Percentiles rank a stretch among this genome's conserved stretches.
Evolutionary conservation across 371 early-diverging fungal genomes (phyloP).

Genomic region (Batrachochytrium dendrobatidis): DNA sequence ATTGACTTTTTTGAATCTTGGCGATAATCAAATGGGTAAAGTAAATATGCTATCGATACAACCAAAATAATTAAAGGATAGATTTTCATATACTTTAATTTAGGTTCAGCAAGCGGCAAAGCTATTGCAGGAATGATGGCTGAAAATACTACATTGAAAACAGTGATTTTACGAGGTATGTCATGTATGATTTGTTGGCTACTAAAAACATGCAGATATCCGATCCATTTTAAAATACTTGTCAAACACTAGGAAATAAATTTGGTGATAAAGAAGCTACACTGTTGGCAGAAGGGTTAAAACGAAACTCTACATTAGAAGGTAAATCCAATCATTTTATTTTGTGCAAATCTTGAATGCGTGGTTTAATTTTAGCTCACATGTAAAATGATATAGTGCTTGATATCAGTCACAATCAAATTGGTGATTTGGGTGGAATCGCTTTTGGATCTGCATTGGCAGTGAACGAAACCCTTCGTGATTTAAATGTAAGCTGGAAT

Average conservation of each 20-base stretch:
- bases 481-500: constrained; percentile 31
- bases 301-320: constrained; percentile 33
- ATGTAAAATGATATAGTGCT: constrained; percentile 20
- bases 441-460: constrained; percentile 32
- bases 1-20: constrained; percentile 24
- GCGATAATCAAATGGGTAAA: constrained; percentile 31
- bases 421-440: constrained; percentile 40
- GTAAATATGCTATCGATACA: too few relatives aligned
- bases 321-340: constrained; percentile 12
- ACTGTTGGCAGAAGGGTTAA: constrained; percentile 29
- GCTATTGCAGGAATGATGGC: constrained; percentile 40
- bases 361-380: not conserved
- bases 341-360: not conserved
- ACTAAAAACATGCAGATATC: constrained; percentile 2
- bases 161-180: constrained; percentile 30
- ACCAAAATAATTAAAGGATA: not conserved
- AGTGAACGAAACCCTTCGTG: constrained; percentile 32
- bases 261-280: constrained; percentile 37
- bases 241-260: constrained; percentile 23
- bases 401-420: constrained; percentile 36
- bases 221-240: not conserved
- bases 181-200: not conserved
- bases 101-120: constrained; percentile 18
- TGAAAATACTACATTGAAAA: constrained; percentile 31
- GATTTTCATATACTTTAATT: not conserved